These are phyloP conservation scores for Nemania diffusa DNA, from an alignment of 2,329 filamentous ascomycete genomes.

Conservation along the genomic window DNA sequence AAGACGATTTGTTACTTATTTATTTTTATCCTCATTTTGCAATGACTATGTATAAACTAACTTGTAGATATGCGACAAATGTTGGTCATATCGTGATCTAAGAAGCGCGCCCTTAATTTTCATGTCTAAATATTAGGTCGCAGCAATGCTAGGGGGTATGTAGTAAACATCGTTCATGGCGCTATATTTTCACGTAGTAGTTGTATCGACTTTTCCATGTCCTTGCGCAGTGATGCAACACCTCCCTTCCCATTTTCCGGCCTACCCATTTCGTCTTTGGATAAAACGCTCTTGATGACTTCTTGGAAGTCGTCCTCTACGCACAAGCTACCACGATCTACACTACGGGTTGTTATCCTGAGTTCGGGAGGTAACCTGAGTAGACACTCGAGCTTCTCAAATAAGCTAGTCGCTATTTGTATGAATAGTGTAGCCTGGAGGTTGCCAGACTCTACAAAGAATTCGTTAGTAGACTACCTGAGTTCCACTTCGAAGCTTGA, in stretches of 20 bases:
- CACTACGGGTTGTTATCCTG: conserved; percentile 6
- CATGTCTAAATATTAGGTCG: no score
- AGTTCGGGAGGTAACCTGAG: conserved; percentile 3
- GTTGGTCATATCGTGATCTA: no score
- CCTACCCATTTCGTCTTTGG: conserved; percentile 1
- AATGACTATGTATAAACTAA: no score
- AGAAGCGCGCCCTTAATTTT: no score
- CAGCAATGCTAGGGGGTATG: no score
- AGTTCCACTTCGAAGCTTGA: background rate
- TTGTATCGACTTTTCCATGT: background rate
- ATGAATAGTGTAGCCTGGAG: conserved; percentile 3
- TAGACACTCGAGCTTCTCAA: conserved; percentile 11
- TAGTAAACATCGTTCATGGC: background rate
- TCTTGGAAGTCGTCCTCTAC: background rate
- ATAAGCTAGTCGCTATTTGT: conserved; percentile 3
- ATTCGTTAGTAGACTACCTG: background rate
- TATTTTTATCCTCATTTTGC: no score
- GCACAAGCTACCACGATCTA: conserved; percentile 8
- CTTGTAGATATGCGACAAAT: no score
- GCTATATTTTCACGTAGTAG: conserved; percentile 10
- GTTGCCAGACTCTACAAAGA: conserved; percentile 8
- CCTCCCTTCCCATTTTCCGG: conserved; percentile 7
- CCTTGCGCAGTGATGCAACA: conserved; percentile 1
- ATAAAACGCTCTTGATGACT: background rate
- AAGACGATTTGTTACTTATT: no score